Base-by-base conservation (phyloP, 2,329 filamentous ascomycete species). In the Arthrobotrys entomopaga region DNA sequence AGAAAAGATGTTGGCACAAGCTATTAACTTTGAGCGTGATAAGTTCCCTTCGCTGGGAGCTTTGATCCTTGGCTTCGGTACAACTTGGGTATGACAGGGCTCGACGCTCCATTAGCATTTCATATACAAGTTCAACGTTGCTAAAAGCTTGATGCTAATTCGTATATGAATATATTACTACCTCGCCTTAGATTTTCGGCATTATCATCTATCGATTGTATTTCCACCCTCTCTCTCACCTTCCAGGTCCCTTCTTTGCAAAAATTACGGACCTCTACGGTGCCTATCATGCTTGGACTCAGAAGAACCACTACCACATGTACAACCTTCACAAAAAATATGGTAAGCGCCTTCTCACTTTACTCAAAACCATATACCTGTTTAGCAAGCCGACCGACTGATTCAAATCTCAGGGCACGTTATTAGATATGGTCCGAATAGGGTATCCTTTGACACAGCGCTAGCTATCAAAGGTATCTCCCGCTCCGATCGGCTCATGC, bases 371-470 rank as follows among this genome's bases (percentile, higher is more conserved):
- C 29, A 34, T n/a, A 34, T 34, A 34, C 29, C 10, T 34, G 29
- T n/a, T n/a, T n/a, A n/a, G n/a, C n/a, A n/a, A n/a, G 10, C 29
- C 6, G 5, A 8, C 7, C 2, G 10, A 8, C 29, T 34, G 5
- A 34, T 34, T 34, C 6, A 6, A 8, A 8, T 2, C 29, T 10
- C 5, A 73, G 69, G 69, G 19, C 49, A 43, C n/a, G 56, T 65
- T 16, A 42, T 73, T 13, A 53, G 69, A 34, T 92, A 81, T 87
- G 69, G 69, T 20, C 69, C 69, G 0, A 66, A 73, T 22, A 52
- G 87, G 73, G 83, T 96, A 48, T 91, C 89, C 0, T 87, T 96
- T 83, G 94, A 95, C 84, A 89, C 88, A 64, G 86, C 86, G 74
- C 85, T 86, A 6, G 89, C 90, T 0, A 83, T 91, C 69, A 87